Percentiles rank a stretch among this genome's conserved stretches.
These are phyloP conservation scores for Exophiala sp. DNA, from an alignment of 2,329 filamentous ascomycete genomes.

Conservation along the genomic window DNA sequence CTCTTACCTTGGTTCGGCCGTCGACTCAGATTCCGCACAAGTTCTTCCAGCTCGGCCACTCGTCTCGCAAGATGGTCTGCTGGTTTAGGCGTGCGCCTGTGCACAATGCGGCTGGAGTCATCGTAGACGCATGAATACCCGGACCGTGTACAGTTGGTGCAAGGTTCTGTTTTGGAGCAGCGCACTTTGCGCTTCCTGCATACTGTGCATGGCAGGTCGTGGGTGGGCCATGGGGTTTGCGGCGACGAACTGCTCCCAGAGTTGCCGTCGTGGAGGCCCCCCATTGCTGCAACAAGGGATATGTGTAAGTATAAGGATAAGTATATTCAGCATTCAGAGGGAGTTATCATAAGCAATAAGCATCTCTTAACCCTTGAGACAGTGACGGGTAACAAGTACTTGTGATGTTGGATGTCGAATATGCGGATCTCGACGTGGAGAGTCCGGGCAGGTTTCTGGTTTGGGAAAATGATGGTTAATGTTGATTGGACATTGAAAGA, in stretches of 20 bases:
- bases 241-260: background rate
- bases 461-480: too few relatives aligned
- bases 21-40: slow-evolving; percentile 7
- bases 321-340: too few relatives aligned
- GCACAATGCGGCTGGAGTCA: slow-evolving; percentile 4
- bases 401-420: too few relatives aligned
- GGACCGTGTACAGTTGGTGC: slow-evolving; percentile 6
- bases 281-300: too few relatives aligned
- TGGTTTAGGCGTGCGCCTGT: slow-evolving; percentile 1
- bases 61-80: slow-evolving; percentile 1
- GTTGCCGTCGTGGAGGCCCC: background rate
- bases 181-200: slow-evolving; percentile 8
- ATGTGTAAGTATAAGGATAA: too few relatives aligned
- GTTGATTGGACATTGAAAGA: too few relatives aligned
- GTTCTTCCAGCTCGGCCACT: slow-evolving; percentile 8
- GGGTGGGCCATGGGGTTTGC: background rate
- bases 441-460: too few relatives aligned
- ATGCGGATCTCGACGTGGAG: too few relatives aligned
- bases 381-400: too few relatives aligned
- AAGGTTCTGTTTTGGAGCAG: slow-evolving; percentile 14
- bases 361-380: too few relatives aligned
- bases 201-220: slow-evolving; percentile 7
- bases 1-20: slow-evolving; percentile 3
- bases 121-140: slow-evolving; percentile 5
- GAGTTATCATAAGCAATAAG: too few relatives aligned